Percentiles rank a stretch among this genome's conserved stretches.
Conservation (phyloP, 352 stramenopile species). For the Pythium volutum region DNA sequence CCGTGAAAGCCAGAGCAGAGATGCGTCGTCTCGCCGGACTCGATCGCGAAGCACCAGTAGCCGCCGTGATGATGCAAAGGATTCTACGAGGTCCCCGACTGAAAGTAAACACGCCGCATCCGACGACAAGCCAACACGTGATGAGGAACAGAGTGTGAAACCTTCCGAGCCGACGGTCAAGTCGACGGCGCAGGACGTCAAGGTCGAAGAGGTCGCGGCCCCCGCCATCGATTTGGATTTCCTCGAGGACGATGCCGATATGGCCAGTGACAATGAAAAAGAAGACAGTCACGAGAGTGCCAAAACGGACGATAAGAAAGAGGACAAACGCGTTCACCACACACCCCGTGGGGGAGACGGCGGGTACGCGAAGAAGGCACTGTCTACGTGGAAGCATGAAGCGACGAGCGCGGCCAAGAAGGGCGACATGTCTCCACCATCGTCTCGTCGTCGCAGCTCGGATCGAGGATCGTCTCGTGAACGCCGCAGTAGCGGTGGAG, state of each 20-base stretch:
- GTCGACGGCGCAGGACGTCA: slow-evolving; percentile 55
- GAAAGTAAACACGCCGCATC: slow-evolving; percentile 28
- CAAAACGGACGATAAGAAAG: slow-evolving; percentile 33
- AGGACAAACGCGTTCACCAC: slow-evolving; percentile 28
- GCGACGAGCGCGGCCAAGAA: slow-evolving; percentile 24
- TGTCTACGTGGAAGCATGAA: slow-evolving; percentile 33
- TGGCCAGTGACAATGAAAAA: slow-evolving; percentile 41
- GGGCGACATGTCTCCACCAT: slow-evolving; percentile 29
- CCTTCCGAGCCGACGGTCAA: slow-evolving; percentile 21
- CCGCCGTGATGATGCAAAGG: slow-evolving; percentile 28
- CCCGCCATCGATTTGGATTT: slow-evolving; percentile 86
- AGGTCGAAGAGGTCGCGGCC: slow-evolving; percentile 71
- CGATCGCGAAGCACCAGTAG: slow-evolving; percentile 52
- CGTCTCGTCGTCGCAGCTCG: slow-evolving; percentile 27
- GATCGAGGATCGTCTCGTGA: slow-evolving; percentile 28
- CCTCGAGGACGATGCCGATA: slow-evolving; percentile 53
- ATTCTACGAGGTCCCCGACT: slow-evolving; percentile 16
- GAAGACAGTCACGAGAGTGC: slow-evolving; percentile 5
- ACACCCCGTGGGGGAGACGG: slow-evolving; percentile 23
- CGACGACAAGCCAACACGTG: slow-evolving; percentile 21
- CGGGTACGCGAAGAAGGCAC: slow-evolving; percentile 28
- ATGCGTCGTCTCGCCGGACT: slow-evolving; percentile 21
- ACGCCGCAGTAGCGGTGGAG: slow-evolving; percentile 25
- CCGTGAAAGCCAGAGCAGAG: slow-evolving; percentile 28
- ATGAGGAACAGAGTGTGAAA: slow-evolving; percentile 31